Evolutionary conservation across 2,329 filamentous ascomycete species (phyloP).

Genomic region (Ophiostoma australiae): DNA sequence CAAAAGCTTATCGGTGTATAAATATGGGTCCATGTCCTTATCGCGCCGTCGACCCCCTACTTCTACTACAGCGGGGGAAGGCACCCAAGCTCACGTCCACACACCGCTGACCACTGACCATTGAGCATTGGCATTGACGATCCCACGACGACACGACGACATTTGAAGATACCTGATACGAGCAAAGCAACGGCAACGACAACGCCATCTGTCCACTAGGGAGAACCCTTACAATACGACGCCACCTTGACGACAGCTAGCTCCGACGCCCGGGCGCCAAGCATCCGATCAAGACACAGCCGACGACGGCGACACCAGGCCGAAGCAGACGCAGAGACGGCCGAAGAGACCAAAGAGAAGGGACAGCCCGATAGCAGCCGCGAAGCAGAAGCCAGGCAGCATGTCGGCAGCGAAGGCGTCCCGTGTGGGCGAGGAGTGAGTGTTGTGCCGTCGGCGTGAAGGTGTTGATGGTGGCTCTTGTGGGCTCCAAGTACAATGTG

Average conservation of each 20-base stretch:
- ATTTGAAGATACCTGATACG: background rate
- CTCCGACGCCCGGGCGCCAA: background rate
- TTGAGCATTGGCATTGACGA: background rate
- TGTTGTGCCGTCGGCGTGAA: background rate
- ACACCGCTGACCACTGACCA: constrained; percentile 5
- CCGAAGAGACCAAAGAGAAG: too few species aligned
- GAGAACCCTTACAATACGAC: background rate
- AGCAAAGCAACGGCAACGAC: background rate
- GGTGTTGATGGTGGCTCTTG: too few species aligned
- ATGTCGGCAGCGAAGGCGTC: constrained; percentile 60
- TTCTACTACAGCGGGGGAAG: constrained; percentile 6
- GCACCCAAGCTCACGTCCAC: constrained; percentile 12
- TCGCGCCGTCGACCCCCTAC: constrained; percentile 18
- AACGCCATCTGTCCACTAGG: background rate
- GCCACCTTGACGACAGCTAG: background rate
- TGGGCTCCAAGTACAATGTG: too few species aligned
- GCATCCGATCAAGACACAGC: background rate
- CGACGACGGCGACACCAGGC: background rate
- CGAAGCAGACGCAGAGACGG: background rate
- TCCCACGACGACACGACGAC: constrained; percentile 13
- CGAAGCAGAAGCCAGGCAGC: background rate
- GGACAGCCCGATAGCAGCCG: background rate
- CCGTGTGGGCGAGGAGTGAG: constrained; percentile 59
- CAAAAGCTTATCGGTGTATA: constrained; percentile 22
- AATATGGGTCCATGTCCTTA: constrained; percentile 20